These are phyloP conservation scores for Penicillium occitanis DNA, from an alignment of 2,329 filamentous ascomycete species.

Conservation along the genomic window DNA sequence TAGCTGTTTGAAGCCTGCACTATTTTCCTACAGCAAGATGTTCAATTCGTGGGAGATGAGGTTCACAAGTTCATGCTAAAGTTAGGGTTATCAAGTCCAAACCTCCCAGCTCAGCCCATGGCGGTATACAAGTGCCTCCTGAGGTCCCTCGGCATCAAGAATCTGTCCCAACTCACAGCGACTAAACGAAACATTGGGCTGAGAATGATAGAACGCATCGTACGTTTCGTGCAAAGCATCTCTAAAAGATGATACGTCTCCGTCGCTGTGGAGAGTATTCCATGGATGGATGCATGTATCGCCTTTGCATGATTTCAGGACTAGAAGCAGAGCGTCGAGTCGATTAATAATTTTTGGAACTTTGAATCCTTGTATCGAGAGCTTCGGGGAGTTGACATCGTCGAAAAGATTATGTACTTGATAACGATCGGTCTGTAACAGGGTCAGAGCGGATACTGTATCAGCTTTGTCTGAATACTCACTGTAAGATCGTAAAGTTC, in stretches of 20 bases:
- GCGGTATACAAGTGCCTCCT: conserved; percentile 26
- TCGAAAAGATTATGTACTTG: conserved; percentile 38
- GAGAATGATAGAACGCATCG: conserved; percentile 36
- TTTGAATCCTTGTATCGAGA: conserved; percentile 26
- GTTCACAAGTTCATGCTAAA: background rate
- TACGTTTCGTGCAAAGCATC: conserved; percentile 35
- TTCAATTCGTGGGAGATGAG: background rate
- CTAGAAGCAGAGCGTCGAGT: conserved; percentile 39
- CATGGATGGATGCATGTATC: conserved; percentile 39
- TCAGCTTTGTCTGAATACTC: background rate
- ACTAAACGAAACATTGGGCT: conserved; percentile 36
- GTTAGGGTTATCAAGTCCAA: conserved; percentile 15
- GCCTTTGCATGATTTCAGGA: conserved; percentile 43
- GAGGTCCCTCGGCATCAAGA: conserved; percentile 38
- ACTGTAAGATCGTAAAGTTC: conserved; percentile 43
- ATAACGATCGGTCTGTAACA: conserved; percentile 36
- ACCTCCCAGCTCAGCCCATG: conserved; percentile 21
- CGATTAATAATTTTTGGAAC: conserved; percentile 28
- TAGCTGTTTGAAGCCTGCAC: background rate
- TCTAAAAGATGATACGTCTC: conserved; percentile 31
- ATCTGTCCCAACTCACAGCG: conserved; percentile 40
- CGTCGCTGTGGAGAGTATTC: conserved; percentile 36
- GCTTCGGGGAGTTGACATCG: background rate
- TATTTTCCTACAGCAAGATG: background rate
- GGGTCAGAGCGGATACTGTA: background rate